Evolutionary conservation across 768 basidiomycete species (phyloP), one percentile per base, ranked within the genome.

Genomic region (Amanita molliuscula): DNA sequence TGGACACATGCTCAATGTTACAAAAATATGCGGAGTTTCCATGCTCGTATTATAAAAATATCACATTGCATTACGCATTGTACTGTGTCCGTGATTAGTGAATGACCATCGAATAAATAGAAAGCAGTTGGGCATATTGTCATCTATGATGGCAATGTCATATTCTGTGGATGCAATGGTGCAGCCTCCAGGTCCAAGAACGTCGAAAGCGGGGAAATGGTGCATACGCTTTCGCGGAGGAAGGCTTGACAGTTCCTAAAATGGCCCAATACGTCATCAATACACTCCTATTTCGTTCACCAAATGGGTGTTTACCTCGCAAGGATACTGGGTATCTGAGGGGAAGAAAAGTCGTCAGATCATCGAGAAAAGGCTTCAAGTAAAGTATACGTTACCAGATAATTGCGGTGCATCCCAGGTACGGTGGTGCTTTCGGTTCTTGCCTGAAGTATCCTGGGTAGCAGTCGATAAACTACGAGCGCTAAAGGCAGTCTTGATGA

Each of bases 211-310:
- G 43, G 73, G 69, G 71, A 82, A 76, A 60, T 82, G 80, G 62
- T 83, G 82, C 18, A 75, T 66, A 48, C 82, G 77, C 65, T 84
- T 83, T 59, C 82, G 72, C 15, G 81, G 78, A 41, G 75, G 76
- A 37, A 80, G 59, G 36, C 68, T 69, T 52, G 76, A 62, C 54
- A 80, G 67, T 55, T 79, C 78, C 66, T 79, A 69, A 43, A 66
- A 54, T 48, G 55, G 13, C n/a, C 26, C 4, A 28, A n/a, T 3
- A 53, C 53, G 49, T 55, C 46, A 61, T 53, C 59, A 50, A 33
- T 20, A 41, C 25, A 48, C n/a, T 21, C 13, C 13, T 18, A 21
- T 34, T 38, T 28, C 2, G 10, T 50, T 36, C 1, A 18, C 21
- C 15, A 43, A 48, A 35, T 29, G 15, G 40, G 60, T 56, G 52